Base-by-base conservation (phyloP, 78 protist species). In the Carpediemonas membranifera region DNA sequence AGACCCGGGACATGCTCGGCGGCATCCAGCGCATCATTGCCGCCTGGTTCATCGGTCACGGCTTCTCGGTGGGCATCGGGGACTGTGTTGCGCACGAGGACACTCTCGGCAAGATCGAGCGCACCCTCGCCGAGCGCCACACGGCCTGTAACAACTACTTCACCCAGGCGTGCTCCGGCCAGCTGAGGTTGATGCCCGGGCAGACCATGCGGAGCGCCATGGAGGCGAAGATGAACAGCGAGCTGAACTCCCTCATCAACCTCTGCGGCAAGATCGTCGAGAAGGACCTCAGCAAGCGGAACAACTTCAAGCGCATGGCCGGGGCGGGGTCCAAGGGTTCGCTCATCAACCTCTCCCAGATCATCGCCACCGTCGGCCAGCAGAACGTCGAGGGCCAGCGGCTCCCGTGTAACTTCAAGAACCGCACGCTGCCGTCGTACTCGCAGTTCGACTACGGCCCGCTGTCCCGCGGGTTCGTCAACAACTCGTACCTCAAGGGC, bases 371-470 rank as follows among this genome's bases (percentile, higher is more conserved):
- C 52, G 99, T 95, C 37, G 98, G 98, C 30, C 99, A 97, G 86
- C 99, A 95, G 69, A 94, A 94, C 82, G 98, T 97, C 33, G 97
- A 91, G 64, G 99, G 98, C 25, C 78, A 89, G 80, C 95, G 99
- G 51, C 88, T 95, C 30, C 96, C 98, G 21, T 90, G 68, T 68
- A 94, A 96, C 44, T 97, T 94, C 81, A 24, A 37, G 25, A 27
- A 11, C 43, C 84, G 99, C 33, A 79, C 98, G 13, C 84, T 97
- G 36, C 99, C 99, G 11, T 98, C 94, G 68, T 97, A 95, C 80
- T n/a, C 75, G 25, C 28, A 3, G 2, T 39, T 86, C 68, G 96
- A 92, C 67, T 73, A 70, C 58, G 93, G 94, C 5, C 88, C 93
- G 0, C 91, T 83, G 64, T 41, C 85, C 30, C 33, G 91, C 13